phyloP scores from a whole-genome alignment of 768 basidiomycete species.

The Suillus brevipes region DNA sequence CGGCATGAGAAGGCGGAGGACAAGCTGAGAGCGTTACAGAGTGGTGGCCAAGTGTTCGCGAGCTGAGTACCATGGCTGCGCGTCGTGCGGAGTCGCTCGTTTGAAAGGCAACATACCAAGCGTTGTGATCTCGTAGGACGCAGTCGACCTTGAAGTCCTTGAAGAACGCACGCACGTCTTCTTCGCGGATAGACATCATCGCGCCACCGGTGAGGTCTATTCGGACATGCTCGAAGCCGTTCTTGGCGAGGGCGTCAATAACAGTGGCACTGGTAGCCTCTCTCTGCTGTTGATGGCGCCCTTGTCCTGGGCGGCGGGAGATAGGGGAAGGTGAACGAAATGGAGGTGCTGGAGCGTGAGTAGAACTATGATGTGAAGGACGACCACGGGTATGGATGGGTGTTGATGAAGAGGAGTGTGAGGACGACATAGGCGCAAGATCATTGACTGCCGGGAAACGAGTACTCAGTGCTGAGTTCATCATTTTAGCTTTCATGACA shows the following conservation, averaged over 20 bases:
- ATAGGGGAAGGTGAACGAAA: conserved; percentile 45
- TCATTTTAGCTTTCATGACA: conserved; percentile 28
- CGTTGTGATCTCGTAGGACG: conserved; percentile 67
- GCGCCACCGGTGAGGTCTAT: conserved; percentile 50
- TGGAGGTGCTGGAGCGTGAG: conserved; percentile 20
- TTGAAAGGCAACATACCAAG: conserved; percentile 82
- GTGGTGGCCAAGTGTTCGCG: conserved; percentile 58
- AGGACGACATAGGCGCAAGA: conserved; percentile 19
- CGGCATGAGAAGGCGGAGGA: conserved; percentile 36
- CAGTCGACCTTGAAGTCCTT: conserved; percentile 69
- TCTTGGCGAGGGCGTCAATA: conserved; percentile 52
- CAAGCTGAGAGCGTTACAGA: conserved; percentile 54
- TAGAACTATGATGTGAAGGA: conserved; percentile 22
- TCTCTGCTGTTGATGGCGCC: conserved; percentile 24
- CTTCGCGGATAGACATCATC: conserved; percentile 56
- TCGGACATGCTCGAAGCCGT: conserved; percentile 66
- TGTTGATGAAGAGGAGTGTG: conserved; percentile 40
- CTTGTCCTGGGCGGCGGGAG: conserved; percentile 39
- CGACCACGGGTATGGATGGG: conserved; percentile 31
- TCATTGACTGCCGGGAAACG: conserved; percentile 26
- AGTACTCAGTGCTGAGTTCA: conserved; percentile 21
- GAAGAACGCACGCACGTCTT: conserved; percentile 69
- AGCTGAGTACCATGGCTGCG: conserved; percentile 63
- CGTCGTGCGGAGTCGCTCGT: conserved; percentile 61
- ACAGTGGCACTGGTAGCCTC: conserved; percentile 21